Percentiles rank a stretch among this genome's conserved stretches.
These are phyloP conservation scores for Talaromyces adpressus DNA, from an alignment of 495 filamentous ascomycete species.

Conservation along the genomic window DNA sequence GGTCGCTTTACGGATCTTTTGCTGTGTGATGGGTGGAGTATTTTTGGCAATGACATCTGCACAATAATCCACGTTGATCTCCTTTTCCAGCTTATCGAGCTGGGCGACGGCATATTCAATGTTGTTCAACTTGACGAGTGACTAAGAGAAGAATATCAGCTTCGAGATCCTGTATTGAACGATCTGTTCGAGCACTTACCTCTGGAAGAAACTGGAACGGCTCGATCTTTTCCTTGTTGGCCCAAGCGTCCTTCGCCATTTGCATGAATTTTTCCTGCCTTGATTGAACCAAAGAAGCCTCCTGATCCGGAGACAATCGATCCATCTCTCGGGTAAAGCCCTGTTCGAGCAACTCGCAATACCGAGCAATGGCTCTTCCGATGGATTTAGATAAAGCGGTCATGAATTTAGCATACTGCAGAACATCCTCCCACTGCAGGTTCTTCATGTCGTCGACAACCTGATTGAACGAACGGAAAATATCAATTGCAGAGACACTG, in stretches of 20 bases:
- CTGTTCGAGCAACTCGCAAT: conserved; percentile 87
- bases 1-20: conserved; percentile 52
- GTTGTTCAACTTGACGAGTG: conserved; percentile 96
- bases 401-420: conserved; percentile 95
- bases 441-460: conserved; percentile 77
- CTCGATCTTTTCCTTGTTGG: conserved; percentile 86
- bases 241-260: conserved; percentile 93
- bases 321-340: conserved; percentile 92
- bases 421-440: conserved; percentile 86
- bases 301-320: conserved; percentile 77
- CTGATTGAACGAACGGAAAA: conserved; percentile 89
- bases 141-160: conserved; percentile 43
- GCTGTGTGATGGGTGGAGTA: conserved; percentile 47
- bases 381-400: conserved; percentile 87
- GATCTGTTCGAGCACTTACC: conserved; percentile 45
- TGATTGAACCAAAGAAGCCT: conserved; percentile 65
- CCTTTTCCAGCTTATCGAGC: conserved; percentile 80
- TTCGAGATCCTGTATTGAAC: neutral
- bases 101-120: conserved; percentile 88
- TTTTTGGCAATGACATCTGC: conserved; percentile 70
- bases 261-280: conserved; percentile 88
- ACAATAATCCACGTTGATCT: conserved; percentile 90
- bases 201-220: conserved; percentile 96
- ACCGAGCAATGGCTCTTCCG: conserved; percentile 72
- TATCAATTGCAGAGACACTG: conserved; percentile 87